phyloP scores from a whole-genome alignment of 2,329 filamentous ascomycete species.

The Epichloe sibirici region DNA sequence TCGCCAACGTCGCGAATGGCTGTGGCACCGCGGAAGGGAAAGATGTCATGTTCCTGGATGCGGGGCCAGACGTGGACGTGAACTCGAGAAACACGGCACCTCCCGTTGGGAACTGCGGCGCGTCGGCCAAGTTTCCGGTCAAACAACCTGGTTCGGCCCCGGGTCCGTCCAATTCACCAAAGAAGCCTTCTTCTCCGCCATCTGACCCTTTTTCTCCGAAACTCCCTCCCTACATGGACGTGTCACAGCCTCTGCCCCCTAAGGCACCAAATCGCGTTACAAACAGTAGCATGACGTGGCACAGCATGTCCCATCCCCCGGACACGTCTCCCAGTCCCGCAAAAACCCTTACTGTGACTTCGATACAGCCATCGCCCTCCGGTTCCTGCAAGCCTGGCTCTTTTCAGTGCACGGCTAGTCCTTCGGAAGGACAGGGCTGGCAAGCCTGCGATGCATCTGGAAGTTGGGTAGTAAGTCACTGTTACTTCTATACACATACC shows the following conservation, averaged over 20 bases:
- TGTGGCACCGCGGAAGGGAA: constrained; percentile 43
- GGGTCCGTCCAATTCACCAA: background rate
- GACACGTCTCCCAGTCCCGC: background rate
- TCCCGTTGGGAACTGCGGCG: background rate
- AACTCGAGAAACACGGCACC: background rate
- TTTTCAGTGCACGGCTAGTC: background rate
- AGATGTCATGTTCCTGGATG: constrained; percentile 51
- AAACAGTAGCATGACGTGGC: background rate
- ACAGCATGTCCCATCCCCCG: background rate
- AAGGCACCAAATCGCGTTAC: background rate
- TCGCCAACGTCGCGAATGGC: constrained; percentile 48
- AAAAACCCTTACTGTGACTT: background rate
- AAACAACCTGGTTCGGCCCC: background rate
- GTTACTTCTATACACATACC: background rate
- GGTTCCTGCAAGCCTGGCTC: constrained; percentile 1
- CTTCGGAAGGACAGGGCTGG: background rate
- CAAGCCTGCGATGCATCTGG: constrained; percentile 1
- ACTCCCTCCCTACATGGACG: background rate
- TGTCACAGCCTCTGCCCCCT: background rate
- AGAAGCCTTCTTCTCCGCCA: background rate
- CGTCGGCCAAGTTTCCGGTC: background rate
- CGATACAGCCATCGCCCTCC: background rate
- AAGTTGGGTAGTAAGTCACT: constrained; percentile 1
- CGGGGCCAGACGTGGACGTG: constrained; percentile 36
- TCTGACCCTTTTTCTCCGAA: background rate